These are phyloP conservation scores for Cystobasidium ongulense DNA, from an alignment of 768 basidiomycete genomes.

Conservation along the genomic window DNA sequence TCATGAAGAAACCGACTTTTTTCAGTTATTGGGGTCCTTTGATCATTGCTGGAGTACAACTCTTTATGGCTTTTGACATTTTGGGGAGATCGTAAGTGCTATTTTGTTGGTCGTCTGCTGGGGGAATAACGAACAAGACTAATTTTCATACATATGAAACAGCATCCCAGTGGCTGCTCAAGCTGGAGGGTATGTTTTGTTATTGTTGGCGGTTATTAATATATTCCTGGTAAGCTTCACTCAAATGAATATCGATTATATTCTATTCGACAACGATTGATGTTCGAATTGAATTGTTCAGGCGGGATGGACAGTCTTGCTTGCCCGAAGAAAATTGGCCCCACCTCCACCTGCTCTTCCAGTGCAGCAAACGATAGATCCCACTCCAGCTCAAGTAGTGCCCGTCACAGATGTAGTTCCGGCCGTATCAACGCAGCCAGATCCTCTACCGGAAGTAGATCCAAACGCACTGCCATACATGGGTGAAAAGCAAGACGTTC, in stretches of 20 bases:
- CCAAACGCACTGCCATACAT: not conserved
- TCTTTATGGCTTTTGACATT: slow-evolving; percentile 19
- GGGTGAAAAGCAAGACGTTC: not conserved
- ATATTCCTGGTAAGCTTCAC: not conserved
- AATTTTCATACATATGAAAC: not conserved
- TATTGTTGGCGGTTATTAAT: slow-evolving; percentile 1
- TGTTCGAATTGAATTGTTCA: not conserved
- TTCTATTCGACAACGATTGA: not conserved
- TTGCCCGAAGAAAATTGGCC: not conserved
- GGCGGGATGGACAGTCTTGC: slow-evolving; percentile 3
- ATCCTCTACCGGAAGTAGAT: not conserved
- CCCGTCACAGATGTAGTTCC: too few species aligned
- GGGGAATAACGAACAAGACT: not conserved
- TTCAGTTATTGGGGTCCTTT: not conserved
- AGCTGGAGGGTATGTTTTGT: slow-evolving; percentile 2
- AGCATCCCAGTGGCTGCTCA: not conserved
- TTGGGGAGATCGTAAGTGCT: slow-evolving; percentile 13
- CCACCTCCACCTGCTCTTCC: not conserved
- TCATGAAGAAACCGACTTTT: not conserved
- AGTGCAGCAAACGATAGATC: too few species aligned
- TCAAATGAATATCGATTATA: not conserved
- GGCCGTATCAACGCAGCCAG: not conserved
- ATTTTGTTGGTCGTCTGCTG: too few species aligned
- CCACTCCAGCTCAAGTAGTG: too few species aligned
- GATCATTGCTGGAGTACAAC: slow-evolving; percentile 10